Evolutionary conservation across 2,329 filamentous ascomycete species (phyloP).

Genomic region (Cryphonectria naterciae): DNA sequence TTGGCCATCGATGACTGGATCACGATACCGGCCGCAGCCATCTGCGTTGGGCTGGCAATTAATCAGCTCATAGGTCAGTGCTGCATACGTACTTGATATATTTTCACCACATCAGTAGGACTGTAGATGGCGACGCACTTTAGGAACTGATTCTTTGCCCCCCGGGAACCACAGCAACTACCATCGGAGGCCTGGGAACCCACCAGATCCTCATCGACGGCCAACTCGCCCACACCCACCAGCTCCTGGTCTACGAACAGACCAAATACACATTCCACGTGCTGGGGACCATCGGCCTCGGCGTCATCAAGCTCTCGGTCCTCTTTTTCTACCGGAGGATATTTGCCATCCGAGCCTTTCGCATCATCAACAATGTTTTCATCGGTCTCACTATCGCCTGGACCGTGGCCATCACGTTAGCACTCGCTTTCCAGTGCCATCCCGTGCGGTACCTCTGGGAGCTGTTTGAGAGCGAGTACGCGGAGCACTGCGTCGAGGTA

Average conservation of each 20-base stretch:
- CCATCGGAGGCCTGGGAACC: conserved; percentile 1
- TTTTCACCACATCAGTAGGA: background rate
- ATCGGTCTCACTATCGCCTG: conserved; percentile 11
- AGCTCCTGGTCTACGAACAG: conserved; percentile 11
- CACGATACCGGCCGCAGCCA: background rate
- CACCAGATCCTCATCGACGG: conserved; percentile 14
- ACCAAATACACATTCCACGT: conserved; percentile 11
- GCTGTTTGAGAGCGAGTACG: conserved; percentile 5
- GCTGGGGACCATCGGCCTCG: conserved; percentile 3
- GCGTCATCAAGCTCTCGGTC: conserved; percentile 15
- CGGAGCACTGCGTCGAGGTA: conserved; percentile 1
- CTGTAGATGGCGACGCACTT: background rate
- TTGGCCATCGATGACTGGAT: conserved; percentile 14
- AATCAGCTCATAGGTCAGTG: conserved; percentile 11
- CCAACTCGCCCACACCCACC: conserved; percentile 12
- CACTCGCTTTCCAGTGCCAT: conserved; percentile 8
- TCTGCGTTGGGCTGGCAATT: conserved; percentile 10
- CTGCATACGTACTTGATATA: too few species aligned
- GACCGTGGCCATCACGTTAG: conserved; percentile 1
- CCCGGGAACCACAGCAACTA: background rate
- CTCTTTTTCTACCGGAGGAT: conserved; percentile 17
- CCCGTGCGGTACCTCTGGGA: conserved; percentile 7
- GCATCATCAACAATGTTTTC: conserved; percentile 1
- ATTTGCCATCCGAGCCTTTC: conserved; percentile 2
- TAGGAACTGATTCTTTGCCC: background rate